A percentile compares a stretch with the other conserved stretches of the same genome.
These are phyloP conservation scores for Penicillium sp. DNA, from an alignment of 2,329 filamentous ascomycete species.

Conservation along the genomic window DNA sequence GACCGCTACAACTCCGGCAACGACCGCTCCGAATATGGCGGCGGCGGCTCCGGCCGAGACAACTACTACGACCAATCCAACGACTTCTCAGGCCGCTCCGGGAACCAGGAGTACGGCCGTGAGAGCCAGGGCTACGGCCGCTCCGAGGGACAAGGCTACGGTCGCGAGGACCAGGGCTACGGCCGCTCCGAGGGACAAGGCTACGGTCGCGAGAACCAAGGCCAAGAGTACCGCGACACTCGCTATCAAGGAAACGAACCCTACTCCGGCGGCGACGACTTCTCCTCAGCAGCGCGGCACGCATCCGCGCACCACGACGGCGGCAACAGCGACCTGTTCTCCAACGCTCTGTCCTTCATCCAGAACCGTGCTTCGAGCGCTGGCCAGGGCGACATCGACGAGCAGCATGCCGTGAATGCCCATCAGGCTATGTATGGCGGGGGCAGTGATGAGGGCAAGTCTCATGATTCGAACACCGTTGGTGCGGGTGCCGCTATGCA, in stretches of 20 bases:
- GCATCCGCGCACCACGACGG: slow-evolving; percentile 55
- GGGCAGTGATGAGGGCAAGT: slow-evolving; percentile 26
- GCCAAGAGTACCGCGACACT: slow-evolving; percentile 21
- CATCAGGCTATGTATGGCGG: slow-evolving; percentile 72
- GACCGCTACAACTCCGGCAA: slow-evolving; percentile 3
- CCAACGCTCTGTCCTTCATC: slow-evolving; percentile 55
- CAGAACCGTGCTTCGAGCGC: slow-evolving; percentile 52
- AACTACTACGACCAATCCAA: slow-evolving; percentile 28
- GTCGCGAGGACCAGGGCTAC: background rate
- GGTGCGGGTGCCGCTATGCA: slow-evolving; percentile 48
- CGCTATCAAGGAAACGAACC: slow-evolving; percentile 15
- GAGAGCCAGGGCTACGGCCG: background rate
- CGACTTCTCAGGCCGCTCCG: slow-evolving; percentile 12
- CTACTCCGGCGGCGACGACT: slow-evolving; percentile 46
- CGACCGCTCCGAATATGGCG: slow-evolving; percentile 19
- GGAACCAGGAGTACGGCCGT: background rate
- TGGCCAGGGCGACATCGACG: slow-evolving; percentile 55
- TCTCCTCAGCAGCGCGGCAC: slow-evolving; percentile 54
- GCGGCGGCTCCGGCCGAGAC: slow-evolving; percentile 20
- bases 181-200: background rate
- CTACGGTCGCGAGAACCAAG: slow-evolving; percentile 6
- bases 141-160: slow-evolving; percentile 1
- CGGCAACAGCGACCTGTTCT: slow-evolving; percentile 56
- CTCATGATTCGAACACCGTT: slow-evolving; percentile 48
- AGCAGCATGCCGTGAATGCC: slow-evolving; percentile 66